These are phyloP conservation scores for Sapria himalayana DNA, from an alignment of 345 rosid species.

Conservation along the genomic window DNA sequence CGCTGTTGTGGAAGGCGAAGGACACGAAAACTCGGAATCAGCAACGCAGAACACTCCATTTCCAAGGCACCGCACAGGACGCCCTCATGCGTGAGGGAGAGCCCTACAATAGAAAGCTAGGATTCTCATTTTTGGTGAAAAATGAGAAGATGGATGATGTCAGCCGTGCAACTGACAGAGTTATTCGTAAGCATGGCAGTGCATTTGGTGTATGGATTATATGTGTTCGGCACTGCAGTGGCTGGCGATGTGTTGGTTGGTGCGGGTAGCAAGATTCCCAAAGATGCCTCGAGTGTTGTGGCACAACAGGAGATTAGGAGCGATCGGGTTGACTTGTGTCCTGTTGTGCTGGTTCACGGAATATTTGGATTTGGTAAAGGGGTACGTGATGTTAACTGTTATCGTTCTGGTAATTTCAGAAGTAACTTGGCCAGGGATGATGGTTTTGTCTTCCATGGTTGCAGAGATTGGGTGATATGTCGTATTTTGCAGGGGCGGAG, in stretches of 20 bases:
- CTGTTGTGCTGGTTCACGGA: constrained; percentile 88
- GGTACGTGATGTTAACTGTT: constrained; percentile 16
- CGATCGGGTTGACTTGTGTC: constrained; percentile 30
- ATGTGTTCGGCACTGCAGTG: constrained; percentile 72
- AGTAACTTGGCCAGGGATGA: constrained; percentile 2
- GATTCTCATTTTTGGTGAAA: too few species aligned
- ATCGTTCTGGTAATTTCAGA: neutral
- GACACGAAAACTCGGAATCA: too few species aligned
- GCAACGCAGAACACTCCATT: too few species aligned
- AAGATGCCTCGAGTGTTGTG: constrained; percentile 20
- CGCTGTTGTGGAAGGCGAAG: too few species aligned
- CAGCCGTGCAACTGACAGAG: constrained; percentile 58
- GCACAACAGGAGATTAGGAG: constrained; percentile 16
- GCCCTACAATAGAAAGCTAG: too few species aligned
- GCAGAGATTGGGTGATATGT: constrained; percentile 70
- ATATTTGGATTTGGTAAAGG: constrained; percentile 99
- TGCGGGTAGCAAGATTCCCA: constrained; percentile 31
- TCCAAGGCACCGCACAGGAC: too few species aligned
- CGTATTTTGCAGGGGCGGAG: constrained; percentile 98
- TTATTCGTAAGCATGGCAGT: constrained; percentile 50
- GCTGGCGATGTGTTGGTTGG: constrained; percentile 63
- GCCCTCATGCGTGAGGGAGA: too few species aligned
- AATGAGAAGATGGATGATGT: constrained; percentile 50
- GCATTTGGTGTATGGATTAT: constrained; percentile 61
- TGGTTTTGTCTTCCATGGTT: constrained; percentile 6